Base-by-base conservation (phyloP, 129 eudicot species). In the Erigeron canadensis region DNA sequence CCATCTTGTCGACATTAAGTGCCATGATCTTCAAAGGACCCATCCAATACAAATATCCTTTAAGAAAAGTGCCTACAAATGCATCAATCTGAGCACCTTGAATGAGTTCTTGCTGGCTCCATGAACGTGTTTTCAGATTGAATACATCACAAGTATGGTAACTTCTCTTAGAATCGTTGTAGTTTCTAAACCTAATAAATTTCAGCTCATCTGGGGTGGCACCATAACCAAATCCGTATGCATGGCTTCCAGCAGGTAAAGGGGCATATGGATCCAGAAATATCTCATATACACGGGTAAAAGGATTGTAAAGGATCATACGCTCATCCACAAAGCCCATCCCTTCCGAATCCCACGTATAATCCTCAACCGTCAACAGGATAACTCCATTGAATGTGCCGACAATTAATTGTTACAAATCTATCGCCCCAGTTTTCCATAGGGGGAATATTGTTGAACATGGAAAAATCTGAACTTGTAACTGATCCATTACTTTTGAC, bases 331-430 rank as follows among this genome's bases (percentile, higher is more conserved):
- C n/a, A n/a, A n/a, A n/a, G n/a, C n/a, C n/a, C n/a, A 62, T 4
- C 5, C 22, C 7, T 4, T 8, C 10, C 0, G 57, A 13, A 6
- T 51, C n/a, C 13, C 57, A 6, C 8, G 22, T 0, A 1, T 54
- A 13, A 34, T 28, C 42, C 10, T 5, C 28, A 44, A 65, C 6
- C 2, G 40, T 21, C 28, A 71, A 59, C 7, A 56, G 11, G 16
- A 71, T 56, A 7, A 71, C 48, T 28, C 72, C 61, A 16, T 68
- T 48, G 61, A 28, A 10, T 8, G 45, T 68, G 47, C 72, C 61
- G 5, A 68, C 18, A 28, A 53, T 12, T 1, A n/a, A n/a, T n/a
- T n/a, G 11, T 48, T 19, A 7, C 8, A 13, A 0, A 2, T 23
- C 61, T 23, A 10, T 4, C 41, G 5, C n/a, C 10, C 7, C 18